Percentiles rank a stretch among this genome's conserved stretches.
These are phyloP conservation scores for Microglena sp. DNA, from an alignment of 139 green algal genomes.

Conservation along the genomic window DNA sequence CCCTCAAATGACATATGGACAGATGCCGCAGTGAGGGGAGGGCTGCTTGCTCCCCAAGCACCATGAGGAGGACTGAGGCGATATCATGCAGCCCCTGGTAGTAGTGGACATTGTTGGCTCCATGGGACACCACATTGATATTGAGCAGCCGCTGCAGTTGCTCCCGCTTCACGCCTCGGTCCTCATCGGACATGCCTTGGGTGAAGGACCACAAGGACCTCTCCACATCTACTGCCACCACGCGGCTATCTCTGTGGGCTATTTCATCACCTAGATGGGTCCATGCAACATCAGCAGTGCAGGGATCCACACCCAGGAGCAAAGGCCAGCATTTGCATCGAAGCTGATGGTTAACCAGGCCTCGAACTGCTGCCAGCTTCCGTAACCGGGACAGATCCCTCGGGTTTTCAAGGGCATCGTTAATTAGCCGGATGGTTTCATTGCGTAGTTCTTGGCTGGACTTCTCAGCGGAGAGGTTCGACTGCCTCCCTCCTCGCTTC, in stretches of 20 bases:
- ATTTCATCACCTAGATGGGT: not conserved
- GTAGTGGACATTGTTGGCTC: conserved; percentile 58
- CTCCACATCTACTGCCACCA: not conserved
- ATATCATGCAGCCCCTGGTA: conserved; percentile 88
- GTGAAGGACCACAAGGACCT: conserved; percentile 64
- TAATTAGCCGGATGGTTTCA: too few species aligned
- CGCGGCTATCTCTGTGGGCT: not conserved
- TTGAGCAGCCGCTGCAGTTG: conserved; percentile 57
- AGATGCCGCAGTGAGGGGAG: conserved; percentile 31
- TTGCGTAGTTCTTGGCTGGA: too few species aligned
- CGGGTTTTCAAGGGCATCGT: too few species aligned
- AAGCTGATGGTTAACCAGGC: conserved; percentile 60
- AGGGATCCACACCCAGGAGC: conserved; percentile 35
- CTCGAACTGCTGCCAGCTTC: conserved; percentile 51
- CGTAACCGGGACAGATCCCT: conserved; percentile 50
- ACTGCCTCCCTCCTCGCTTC: too few species aligned
- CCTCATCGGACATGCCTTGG: conserved; percentile 35
- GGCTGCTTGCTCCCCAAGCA: conserved; percentile 28
- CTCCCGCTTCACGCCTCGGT: conserved; percentile 27
- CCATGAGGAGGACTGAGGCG: conserved; percentile 74
- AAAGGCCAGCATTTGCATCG: conserved; percentile 57
- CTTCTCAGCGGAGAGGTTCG: too few species aligned
- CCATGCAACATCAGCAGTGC: not conserved
- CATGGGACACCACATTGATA: conserved; percentile 34
- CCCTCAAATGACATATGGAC: conserved; percentile 46